Conservation (phyloP, 2,329 filamentous ascomycete genomes). For the Neonectria sp. region DNA sequence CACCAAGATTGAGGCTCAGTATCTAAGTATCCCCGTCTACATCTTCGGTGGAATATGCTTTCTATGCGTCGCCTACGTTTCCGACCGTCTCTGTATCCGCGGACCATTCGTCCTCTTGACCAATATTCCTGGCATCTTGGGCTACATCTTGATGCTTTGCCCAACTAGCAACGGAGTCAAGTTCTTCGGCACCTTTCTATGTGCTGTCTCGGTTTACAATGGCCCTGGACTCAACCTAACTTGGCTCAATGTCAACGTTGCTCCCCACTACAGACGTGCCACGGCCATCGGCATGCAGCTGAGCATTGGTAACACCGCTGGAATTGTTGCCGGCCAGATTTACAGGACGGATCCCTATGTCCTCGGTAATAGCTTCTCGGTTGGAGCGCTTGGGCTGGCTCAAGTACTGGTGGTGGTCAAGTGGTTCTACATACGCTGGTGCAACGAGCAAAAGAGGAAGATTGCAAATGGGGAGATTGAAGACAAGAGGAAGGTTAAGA, state of each 20-base stretch:
- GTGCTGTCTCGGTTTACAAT: conserved; percentile 63
- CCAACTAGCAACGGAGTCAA: conserved; percentile 64
- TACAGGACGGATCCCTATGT: conserved; percentile 53
- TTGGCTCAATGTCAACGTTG: conserved; percentile 63
- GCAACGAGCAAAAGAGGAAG: conserved; percentile 58
- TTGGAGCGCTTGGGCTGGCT: conserved; percentile 45
- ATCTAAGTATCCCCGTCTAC: conserved; percentile 71
- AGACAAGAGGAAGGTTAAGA: conserved; percentile 61
- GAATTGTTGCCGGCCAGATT: conserved; percentile 59
- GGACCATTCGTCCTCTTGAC: conserved; percentile 69
- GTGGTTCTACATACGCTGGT: conserved; percentile 59
- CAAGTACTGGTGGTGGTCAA: conserved; percentile 56
- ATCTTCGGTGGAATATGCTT: conserved; percentile 63
- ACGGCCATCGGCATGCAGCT: conserved; percentile 63
- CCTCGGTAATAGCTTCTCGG: conserved; percentile 48
- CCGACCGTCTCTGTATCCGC: conserved; percentile 57
- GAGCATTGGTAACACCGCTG: conserved; percentile 62
- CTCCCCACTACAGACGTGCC: conserved; percentile 62
- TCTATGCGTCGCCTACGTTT: conserved; percentile 60
- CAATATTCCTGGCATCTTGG: conserved; percentile 64
- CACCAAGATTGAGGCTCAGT: conserved; percentile 64
- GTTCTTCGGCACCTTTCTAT: conserved; percentile 66
- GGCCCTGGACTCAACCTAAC: conserved; percentile 63
- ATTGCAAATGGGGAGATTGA: conserved; percentile 57
- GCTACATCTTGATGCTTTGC: conserved; percentile 64